Percentiles rank a stretch among this genome's conserved stretches.
Evolutionary conservation across 306 rosid species (phyloP).

Genomic region (Vigna trinervia): DNA sequence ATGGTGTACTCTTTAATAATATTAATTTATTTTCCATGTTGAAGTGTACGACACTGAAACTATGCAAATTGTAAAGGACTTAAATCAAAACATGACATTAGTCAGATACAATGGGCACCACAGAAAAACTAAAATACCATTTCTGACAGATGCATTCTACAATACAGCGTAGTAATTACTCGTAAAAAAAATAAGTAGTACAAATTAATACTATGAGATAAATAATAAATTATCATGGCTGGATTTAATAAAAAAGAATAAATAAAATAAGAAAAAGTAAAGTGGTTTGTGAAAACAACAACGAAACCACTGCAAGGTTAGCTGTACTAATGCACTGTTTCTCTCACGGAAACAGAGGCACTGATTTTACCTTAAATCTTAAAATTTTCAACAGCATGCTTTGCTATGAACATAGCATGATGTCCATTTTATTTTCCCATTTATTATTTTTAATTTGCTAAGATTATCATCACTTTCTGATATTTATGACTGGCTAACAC

Average conservation of each 20-base stretch:
- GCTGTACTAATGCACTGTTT: slow-evolving; percentile 11
- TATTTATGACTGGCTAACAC: background rate
- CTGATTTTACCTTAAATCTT: background rate
- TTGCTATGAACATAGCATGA: too few relatives aligned
- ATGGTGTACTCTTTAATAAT: background rate
- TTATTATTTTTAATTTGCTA: background rate
- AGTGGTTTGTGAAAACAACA: slow-evolving; percentile 60
- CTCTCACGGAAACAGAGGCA: slow-evolving; percentile 20
- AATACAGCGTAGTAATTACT: background rate
- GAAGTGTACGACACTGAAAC: background rate
- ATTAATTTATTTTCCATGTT: background rate
- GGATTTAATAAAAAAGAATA: background rate
- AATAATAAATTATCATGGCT: background rate
- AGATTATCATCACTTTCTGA: background rate
- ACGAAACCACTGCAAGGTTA: slow-evolving; percentile 55
- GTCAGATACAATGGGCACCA: slow-evolving; percentile 41
- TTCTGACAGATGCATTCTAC: background rate
- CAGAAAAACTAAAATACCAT: background rate
- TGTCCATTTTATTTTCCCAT: too few relatives aligned
- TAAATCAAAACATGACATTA: background rate
- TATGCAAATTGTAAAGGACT: background rate
- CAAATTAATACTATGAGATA: too few relatives aligned
- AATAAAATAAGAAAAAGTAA: background rate
- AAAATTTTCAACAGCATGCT: too few relatives aligned
- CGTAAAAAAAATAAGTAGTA: background rate